Percentiles rank a stretch among this genome's conserved stretches.
These are phyloP conservation scores for Brassica incana DNA, from an alignment of 345 rosid species.

Conservation along the genomic window DNA sequence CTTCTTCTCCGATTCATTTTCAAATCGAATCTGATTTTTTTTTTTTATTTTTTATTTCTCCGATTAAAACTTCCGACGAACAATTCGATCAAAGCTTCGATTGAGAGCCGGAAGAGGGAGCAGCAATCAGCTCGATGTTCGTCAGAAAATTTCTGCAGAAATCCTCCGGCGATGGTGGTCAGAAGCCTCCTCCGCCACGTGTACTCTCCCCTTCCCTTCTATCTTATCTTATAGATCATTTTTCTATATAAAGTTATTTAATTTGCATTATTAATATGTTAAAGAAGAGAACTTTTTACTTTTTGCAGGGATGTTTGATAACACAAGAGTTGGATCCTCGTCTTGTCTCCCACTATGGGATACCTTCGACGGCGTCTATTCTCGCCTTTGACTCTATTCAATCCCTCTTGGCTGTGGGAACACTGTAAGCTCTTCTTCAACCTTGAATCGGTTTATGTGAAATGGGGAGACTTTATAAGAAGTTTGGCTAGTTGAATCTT, in stretches of 20 bases:
- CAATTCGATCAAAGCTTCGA: background rate
- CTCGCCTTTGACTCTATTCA: conserved; percentile 80
- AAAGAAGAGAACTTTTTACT: no score
- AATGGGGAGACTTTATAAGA: background rate
- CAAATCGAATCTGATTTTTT: conserved; percentile 27
- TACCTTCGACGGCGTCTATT: conserved; percentile 79
- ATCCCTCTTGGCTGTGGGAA: conserved; percentile 73
- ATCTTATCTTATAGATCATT: no score
- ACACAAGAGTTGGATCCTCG: conserved; percentile 55
- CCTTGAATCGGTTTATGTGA: background rate
- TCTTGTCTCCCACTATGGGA: conserved; percentile 62
- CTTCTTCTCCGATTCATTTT: conserved; percentile 22
- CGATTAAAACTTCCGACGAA: conserved; percentile 25
- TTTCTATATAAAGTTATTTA: no score
- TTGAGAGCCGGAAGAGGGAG: conserved; percentile 3
- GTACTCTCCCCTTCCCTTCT: conserved; percentile 20
- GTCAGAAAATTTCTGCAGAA: conserved; percentile 52
- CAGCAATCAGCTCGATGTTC: conserved; percentile 45
- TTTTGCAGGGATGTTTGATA: conserved; percentile 38
- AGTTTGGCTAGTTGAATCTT: conserved; percentile 11
- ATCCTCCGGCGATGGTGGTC: conserved; percentile 24
- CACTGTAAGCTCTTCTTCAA: conserved; percentile 52
- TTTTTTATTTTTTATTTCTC: background rate
- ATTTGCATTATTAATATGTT: no score
- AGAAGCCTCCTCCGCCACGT: conserved; percentile 36